Evolutionary conservation across 2,329 filamentous ascomycete genomes (phyloP), one percentile per base, ranked within the genome.

Genomic region (Lecanoromycetidae sp.): DNA sequence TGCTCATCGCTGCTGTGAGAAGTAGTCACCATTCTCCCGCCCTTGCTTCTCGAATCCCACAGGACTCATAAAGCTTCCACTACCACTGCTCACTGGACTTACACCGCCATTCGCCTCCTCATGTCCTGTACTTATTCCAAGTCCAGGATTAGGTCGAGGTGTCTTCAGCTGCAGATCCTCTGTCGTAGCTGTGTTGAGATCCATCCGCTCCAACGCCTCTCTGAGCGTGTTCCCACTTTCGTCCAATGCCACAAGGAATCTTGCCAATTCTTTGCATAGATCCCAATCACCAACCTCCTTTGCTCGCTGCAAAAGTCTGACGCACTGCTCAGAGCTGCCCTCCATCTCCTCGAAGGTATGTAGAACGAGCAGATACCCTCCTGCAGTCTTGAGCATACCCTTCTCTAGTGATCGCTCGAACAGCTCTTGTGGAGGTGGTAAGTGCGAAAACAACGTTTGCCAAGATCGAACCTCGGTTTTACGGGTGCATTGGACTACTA

Each of bases 401-500:
- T 85, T 78, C 54, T 83, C 79, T 8, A 98, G 69, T 4, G 87
- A 90, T 62, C 94, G 86, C 62, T 98, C 90, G 57, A 98, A 98
- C 0, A 98, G 74, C 56, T 91, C 84, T 57, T 87, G 82, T 3
- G 90, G 86, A 1, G 90, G 86, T 1, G 91, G 91, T 1, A 98
- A 72, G 58, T 95, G 87, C 4, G 81, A 79, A 63, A 98, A 98
- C 1, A 98, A 72, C 0, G 91, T 95, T 50, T 84, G 80, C 91
- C 91, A 98, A 47, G 87, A 94, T 32, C 90, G 80, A 6, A 94
- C 80, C 61, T 98, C 91, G 0, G 91, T 98, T 66, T 98, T 98
- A 46, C 91, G 82, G 1, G 91, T 95, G 66, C 91, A 98, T 65
- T 94, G 91, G 17, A 98, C 83, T 20, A 98, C 82, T 49, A 96